phyloP scores from a whole-genome alignment of 2,329 filamentous ascomycete species.

The Karstenula rhodostoma region DNA sequence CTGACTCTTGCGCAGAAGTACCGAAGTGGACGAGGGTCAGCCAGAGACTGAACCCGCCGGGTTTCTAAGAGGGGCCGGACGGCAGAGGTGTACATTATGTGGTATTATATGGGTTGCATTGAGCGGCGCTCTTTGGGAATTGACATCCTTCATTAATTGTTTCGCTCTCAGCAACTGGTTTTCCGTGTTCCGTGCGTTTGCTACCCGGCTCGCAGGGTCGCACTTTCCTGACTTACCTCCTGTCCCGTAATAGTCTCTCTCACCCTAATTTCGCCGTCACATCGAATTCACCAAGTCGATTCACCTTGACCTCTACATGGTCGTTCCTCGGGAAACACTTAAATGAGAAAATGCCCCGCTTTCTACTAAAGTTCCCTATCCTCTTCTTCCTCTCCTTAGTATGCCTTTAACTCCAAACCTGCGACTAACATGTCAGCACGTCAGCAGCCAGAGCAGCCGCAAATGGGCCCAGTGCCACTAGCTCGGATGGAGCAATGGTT shows the following conservation, averaged over 20 bases:
- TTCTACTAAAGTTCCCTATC: neutral
- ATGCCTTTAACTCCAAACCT: neutral
- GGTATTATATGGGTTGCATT: constrained; percentile 32
- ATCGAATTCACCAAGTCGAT: neutral
- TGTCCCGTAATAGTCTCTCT: constrained; percentile 10
- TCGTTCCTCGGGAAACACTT: neutral
- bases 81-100: constrained; percentile 35
- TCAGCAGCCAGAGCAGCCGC: neutral
- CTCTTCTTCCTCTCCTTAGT: neutral
- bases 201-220: neutral
- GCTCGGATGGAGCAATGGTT: neutral
- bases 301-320: constrained; percentile 3
- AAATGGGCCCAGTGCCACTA: neutral
- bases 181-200: neutral
- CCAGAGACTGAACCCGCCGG: constrained; percentile 91
- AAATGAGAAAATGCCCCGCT: neutral
- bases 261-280: constrained; percentile 1
- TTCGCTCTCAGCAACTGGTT: neutral
- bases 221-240: neutral
- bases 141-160: neutral
- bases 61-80: constrained; percentile 68
- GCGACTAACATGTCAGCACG: constrained; percentile 1
- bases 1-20: constrained; percentile 66
- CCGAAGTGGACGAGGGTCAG: constrained; percentile 91
- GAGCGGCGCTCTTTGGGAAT: constrained; percentile 13